phyloP scores from a whole-genome alignment of 1,139 yeast species.

The Kazachstania sp. region DNA sequence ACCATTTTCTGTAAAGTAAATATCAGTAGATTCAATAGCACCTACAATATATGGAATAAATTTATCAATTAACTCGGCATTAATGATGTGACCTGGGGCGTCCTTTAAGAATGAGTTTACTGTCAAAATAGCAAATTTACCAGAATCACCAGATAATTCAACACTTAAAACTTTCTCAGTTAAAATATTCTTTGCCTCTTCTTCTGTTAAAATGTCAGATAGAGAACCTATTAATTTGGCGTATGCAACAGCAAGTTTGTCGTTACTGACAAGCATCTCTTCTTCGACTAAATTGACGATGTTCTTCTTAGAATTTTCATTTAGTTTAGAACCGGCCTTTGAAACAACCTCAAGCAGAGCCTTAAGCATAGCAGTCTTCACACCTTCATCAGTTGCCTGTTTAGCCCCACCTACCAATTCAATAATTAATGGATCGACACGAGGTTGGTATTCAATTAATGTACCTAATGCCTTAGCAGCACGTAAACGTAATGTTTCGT shows the following conservation, averaged over 20 bases:
- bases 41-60: constrained; percentile 41
- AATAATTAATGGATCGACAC: constrained; percentile 85
- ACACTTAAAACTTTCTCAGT: constrained; percentile 48
- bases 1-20: constrained; percentile 71
- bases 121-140: constrained; percentile 60
- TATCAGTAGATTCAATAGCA: constrained; percentile 40
- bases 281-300: constrained; percentile 72
- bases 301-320: constrained; percentile 60
- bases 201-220: constrained; percentile 54
- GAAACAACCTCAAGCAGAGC: constrained; percentile 79
- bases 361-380: constrained; percentile 74
- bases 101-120: constrained; percentile 74
- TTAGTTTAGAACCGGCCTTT: constrained; percentile 71
- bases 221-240: constrained; percentile 75
- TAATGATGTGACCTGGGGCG: constrained; percentile 55
- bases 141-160: constrained; percentile 33
- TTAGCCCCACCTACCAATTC: constrained; percentile 76
- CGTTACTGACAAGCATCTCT: constrained; percentile 49
- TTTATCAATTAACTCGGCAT: constrained; percentile 42
- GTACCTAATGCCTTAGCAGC: constrained; percentile 92
- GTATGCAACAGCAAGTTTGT: constrained; percentile 59
- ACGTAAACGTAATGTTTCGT: constrained; percentile 64
- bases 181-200: constrained; percentile 57
- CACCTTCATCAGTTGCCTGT: constrained; percentile 51
- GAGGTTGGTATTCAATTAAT: constrained; percentile 79